phyloP scores from a whole-genome alignment of 2,329 filamentous ascomycete genomes.

The Tolypocladium tundrense region DNA sequence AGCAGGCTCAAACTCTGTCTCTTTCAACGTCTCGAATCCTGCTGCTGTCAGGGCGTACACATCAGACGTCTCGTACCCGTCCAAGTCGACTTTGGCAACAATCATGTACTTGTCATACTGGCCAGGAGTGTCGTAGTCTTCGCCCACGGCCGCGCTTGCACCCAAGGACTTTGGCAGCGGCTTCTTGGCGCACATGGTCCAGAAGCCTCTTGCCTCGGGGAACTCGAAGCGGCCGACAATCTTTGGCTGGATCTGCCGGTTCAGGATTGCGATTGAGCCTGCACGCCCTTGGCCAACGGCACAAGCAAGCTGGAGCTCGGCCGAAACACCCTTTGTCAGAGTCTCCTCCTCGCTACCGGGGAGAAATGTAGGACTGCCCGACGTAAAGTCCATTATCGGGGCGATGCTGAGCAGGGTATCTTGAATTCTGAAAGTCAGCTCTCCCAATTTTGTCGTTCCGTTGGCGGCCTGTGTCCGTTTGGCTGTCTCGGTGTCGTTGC shows the following conservation, averaged over 20 bases:
- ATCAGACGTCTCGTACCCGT: slow-evolving; percentile 65
- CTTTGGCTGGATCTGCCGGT: slow-evolving; percentile 65
- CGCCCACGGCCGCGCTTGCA: slow-evolving; percentile 35
- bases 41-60: slow-evolving; percentile 67
- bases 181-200: slow-evolving; percentile 67
- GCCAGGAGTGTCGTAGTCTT: slow-evolving; percentile 47
- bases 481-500: slow-evolving; percentile 53
- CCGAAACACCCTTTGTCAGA: slow-evolving; percentile 34
- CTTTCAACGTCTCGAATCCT: slow-evolving; percentile 64
- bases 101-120: slow-evolving; percentile 75
- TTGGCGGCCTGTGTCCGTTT: slow-evolving; percentile 33
- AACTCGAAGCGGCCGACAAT: slow-evolving; percentile 62
- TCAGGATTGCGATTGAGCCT: slow-evolving; percentile 65
- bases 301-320: slow-evolving; percentile 48
- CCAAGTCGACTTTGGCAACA: slow-evolving; percentile 59
- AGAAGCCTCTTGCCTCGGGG: slow-evolving; percentile 63
- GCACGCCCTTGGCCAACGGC: slow-evolving; percentile 55
- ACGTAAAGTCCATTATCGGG: slow-evolving; percentile 64
- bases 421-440: slow-evolving; percentile 65
- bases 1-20: slow-evolving; percentile 84
- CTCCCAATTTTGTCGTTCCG: slow-evolving; percentile 41
- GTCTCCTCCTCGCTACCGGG: slow-evolving; percentile 34
- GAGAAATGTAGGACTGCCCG: slow-evolving; percentile 46
- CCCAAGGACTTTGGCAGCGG: slow-evolving; percentile 51
- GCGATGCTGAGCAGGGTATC: slow-evolving; percentile 70